Conservation (phyloP, 768 basidiomycete genomes). For the Epithele typhae region DNA sequence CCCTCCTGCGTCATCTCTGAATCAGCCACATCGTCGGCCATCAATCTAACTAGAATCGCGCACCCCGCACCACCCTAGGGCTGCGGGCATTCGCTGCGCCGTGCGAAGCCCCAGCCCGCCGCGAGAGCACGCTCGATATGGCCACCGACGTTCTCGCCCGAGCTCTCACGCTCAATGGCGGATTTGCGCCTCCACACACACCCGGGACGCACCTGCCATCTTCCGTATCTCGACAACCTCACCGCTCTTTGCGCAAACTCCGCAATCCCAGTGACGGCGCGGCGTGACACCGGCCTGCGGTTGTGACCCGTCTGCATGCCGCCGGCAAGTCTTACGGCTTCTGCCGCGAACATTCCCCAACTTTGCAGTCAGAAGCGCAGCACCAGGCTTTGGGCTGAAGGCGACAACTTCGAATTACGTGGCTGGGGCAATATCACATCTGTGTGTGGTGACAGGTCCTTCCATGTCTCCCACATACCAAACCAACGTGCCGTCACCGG, state of each 20-base stretch:
- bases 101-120: constrained; percentile 10
- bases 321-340: constrained; percentile 6
- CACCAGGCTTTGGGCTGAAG: neutral
- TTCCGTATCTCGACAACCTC: constrained; percentile 8
- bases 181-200: constrained; percentile 7
- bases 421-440: constrained; percentile 13
- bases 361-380: constrained; percentile 3
- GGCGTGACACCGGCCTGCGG: constrained; percentile 1
- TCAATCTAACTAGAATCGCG: constrained; percentile 22
- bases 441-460: constrained; percentile 18
- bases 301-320: constrained; percentile 7
- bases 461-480: constrained; percentile 6
- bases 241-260: constrained; percentile 1
- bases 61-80: constrained; percentile 15
- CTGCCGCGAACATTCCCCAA: constrained; percentile 10
- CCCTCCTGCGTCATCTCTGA: constrained; percentile 12
- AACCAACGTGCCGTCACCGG: constrained; percentile 42
- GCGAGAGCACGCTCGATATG: constrained; percentile 15
- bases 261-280: constrained; percentile 2
- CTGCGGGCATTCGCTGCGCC: constrained; percentile 10
- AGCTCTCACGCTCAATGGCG: constrained; percentile 8
- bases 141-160: constrained; percentile 9
- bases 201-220: constrained; percentile 12
- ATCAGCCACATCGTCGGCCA: constrained; percentile 12
- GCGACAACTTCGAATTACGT: constrained; percentile 12